A percentile compares a stretch with the other conserved stretches of the same genome.
These are phyloP conservation scores for Neopestalotiopsis clavispora DNA, from an alignment of 2,329 filamentous ascomycete genomes.

Conservation along the genomic window DNA sequence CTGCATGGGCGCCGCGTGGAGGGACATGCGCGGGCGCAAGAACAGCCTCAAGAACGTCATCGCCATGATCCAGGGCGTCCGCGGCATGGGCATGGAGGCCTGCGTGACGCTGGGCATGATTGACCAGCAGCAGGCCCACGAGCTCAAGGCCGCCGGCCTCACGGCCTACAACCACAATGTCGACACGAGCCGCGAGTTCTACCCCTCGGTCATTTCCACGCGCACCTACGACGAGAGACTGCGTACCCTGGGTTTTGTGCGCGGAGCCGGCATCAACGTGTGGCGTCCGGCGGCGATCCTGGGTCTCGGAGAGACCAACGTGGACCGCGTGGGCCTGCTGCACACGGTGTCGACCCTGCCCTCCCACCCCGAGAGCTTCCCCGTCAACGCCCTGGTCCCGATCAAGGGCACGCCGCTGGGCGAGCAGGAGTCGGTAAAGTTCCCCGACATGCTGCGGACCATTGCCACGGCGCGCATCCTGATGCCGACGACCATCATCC, in stretches of 20 bases:
- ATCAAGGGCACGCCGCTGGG: slow-evolving; percentile 89
- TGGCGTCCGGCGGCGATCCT: slow-evolving; percentile 91
- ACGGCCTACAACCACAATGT: slow-evolving; percentile 96
- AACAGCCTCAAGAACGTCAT: slow-evolving; percentile 83
- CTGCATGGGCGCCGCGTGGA: slow-evolving; percentile 95
- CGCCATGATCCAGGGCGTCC: slow-evolving; percentile 82
- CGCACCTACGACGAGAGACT: slow-evolving; percentile 87
- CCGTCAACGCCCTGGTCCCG: slow-evolving; percentile 87
- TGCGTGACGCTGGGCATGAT: slow-evolving; percentile 97
- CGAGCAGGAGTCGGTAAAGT: slow-evolving; percentile 73
- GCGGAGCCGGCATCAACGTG: slow-evolving; percentile 86
- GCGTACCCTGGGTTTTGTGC: slow-evolving; percentile 77
- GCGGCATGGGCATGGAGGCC: slow-evolving; percentile 83
- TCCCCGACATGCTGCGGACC: slow-evolving; percentile 79
- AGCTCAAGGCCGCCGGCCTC: slow-evolving; percentile 82
- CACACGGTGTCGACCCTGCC: slow-evolving; percentile 83
- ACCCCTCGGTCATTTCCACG: slow-evolving; percentile 85
- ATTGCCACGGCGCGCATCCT: slow-evolving; percentile 83
- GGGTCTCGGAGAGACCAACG: slow-evolving; percentile 78
- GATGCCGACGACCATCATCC: slow-evolving; percentile 85
- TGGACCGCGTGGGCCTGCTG: slow-evolving; percentile 82
- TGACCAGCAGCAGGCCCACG: slow-evolving; percentile 77
- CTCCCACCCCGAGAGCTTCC: slow-evolving; percentile 85
- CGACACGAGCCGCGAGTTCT: slow-evolving; percentile 88
- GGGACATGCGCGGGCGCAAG: slow-evolving; percentile 91